Evolutionary conservation across 129 eudicot genomes (phyloP).

Genomic region (Arctium minus): DNA sequence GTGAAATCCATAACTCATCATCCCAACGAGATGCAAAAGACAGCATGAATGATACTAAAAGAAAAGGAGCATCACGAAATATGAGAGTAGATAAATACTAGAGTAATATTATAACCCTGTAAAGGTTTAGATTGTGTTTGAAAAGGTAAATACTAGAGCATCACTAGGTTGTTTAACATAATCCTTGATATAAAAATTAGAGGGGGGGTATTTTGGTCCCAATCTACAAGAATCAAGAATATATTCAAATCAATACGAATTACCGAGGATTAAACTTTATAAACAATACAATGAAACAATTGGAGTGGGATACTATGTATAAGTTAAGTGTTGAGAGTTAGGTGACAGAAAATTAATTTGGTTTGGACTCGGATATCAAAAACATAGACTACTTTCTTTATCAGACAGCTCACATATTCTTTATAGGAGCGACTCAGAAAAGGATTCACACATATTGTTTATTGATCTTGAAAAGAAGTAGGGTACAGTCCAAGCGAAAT

Average conservation of each 20-base stretch:
- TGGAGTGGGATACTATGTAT: no score
- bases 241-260: no score
- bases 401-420: background rate
- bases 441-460: background rate
- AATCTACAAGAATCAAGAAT: no score
- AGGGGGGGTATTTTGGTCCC: no score
- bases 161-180: background rate
- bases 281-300: background rate
- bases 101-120: background rate
- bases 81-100: background rate
- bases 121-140: background rate
- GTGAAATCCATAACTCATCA: background rate
- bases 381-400: background rate
- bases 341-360: background rate
- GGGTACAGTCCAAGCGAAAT: background rate
- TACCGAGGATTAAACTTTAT: background rate
- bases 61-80: background rate
- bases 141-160: background rate
- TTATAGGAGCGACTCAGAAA: background rate
- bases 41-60: background rate
- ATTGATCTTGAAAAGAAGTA: background rate
- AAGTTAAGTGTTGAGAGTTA: no score
- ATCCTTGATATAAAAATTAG: no score
- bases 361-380: background rate
- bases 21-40: background rate